Percentiles rank a stretch among this genome's conserved stretches.
These are phyloP conservation scores for Striga asiatica DNA, from an alignment of 257 asterid genomes.

Conservation along the genomic window DNA sequence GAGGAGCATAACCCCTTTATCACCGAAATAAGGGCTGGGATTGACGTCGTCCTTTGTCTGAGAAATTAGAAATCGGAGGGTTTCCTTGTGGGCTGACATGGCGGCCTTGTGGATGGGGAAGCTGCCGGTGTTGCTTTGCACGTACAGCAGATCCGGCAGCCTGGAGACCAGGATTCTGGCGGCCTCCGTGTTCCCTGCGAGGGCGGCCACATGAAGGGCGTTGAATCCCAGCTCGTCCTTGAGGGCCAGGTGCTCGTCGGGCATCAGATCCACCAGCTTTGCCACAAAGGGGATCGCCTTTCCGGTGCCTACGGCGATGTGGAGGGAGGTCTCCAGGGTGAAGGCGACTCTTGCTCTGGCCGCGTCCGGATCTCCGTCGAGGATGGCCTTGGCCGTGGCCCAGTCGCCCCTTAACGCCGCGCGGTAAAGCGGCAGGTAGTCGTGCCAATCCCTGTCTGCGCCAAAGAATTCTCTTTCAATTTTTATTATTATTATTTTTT, in stretches of 20 bases:
- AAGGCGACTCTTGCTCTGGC: neutral
- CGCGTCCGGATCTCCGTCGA: neutral
- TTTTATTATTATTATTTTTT: no score
- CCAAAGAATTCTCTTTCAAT: no score
- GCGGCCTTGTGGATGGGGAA: conserved; percentile 13
- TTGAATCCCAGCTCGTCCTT: neutral
- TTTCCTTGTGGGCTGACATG: neutral
- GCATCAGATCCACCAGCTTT: neutral
- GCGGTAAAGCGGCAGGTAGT: neutral
- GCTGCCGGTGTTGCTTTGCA: neutral
- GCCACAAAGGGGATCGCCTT: neutral
- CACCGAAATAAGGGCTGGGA: neutral
- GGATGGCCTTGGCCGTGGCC: neutral
- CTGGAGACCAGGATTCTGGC: neutral
- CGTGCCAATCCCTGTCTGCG: neutral
- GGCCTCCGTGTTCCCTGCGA: neutral
- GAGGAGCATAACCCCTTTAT: neutral
- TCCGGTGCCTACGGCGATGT: conserved; percentile 10
- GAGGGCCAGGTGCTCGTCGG: neutral
- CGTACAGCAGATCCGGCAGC: neutral
- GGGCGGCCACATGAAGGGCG: conserved; percentile 10
- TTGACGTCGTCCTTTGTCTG: neutral
- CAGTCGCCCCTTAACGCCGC: conserved; percentile 5
- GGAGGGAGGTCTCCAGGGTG: neutral
- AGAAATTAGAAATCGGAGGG: conserved; percentile 6